phyloP scores from a whole-genome alignment of 2,329 filamentous ascomycete species.

The Ophiostoma pallidulum region DNA sequence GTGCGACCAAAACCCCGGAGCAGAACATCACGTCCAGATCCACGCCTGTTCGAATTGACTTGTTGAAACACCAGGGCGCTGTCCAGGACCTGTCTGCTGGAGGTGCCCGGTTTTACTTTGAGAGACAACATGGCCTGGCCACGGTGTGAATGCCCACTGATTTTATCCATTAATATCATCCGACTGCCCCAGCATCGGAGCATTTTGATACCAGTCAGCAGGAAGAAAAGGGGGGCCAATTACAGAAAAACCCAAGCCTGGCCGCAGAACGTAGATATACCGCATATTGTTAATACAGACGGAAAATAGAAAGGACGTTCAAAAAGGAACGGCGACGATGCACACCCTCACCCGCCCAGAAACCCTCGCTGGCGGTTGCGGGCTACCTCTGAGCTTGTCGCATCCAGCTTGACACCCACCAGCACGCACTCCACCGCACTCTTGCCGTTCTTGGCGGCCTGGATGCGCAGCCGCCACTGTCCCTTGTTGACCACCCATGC shows the following conservation, averaged over 20 bases:
- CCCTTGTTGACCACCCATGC: slow-evolving; percentile 58
- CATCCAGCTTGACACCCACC: slow-evolving; percentile 67
- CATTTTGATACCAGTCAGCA: too few relatives aligned
- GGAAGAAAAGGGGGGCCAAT: neutral
- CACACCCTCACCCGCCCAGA: slow-evolving; percentile 27
- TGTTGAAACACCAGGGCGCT: too few relatives aligned
- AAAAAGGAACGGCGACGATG: neutral
- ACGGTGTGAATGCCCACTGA: too few relatives aligned
- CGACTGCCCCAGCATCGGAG: too few relatives aligned
- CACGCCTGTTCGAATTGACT: too few relatives aligned
- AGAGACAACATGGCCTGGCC: too few relatives aligned
- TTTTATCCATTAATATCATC: too few relatives aligned
- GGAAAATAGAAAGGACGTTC: neutral
- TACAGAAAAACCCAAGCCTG: neutral
- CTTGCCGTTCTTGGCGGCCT: slow-evolving; percentile 39
- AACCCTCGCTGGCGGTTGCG: slow-evolving; percentile 60
- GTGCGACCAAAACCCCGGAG: too few relatives aligned
- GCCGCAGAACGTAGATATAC: too few relatives aligned
- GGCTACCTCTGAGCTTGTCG: slow-evolving; percentile 53
- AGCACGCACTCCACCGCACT: slow-evolving; percentile 60
- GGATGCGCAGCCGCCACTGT: slow-evolving; percentile 64
- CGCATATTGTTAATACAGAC: neutral
- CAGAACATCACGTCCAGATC: too few relatives aligned
- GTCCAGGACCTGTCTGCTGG: too few relatives aligned
- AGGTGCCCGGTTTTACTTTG: too few relatives aligned